Base-by-base conservation (phyloP, 2,329 filamentous ascomycete genomes). In the Tricladium varicosporioides region DNA sequence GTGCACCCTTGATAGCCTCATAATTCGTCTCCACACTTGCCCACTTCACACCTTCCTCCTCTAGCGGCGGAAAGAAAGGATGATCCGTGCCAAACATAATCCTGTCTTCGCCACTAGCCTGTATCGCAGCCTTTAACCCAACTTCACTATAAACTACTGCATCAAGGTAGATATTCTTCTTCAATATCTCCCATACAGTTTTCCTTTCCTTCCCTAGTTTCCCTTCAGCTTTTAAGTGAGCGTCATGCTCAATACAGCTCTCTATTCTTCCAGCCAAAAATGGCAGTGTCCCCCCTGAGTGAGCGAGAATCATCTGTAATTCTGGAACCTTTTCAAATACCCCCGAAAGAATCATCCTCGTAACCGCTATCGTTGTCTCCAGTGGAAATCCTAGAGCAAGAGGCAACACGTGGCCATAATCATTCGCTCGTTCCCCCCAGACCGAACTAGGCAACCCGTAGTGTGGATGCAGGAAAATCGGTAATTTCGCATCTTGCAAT, bases 221-320 rank as follows among this genome's bases (percentile, higher is more conserved):
- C 9, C 86, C 87, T 59, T 85, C 80, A 1, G 79, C 76, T 54
- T 87, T 82, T 42, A 95, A 79, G 68, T 91, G 85, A 0, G 84
- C 87, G 68, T 96, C 92, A 74, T 96, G 92, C 57, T 84, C 72
- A 53, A 96, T 85, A 69, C 92, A 96, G 69, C 88, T 92, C 74
- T 96, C 91, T 51, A 96, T 91, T 27, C 92, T 79, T 0, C 92
- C 92, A 0, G 92, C 92, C 2, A 97, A 76, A 71, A 96, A 96
- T 0, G 92, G 92, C 48, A 97, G 75, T 0, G 92, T 93, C 2
- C 92, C 92, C 1, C 92, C 92, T 19, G 89, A 92, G 73, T 97
- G 92, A 0, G 92, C 92, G 4, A 97, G 78, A 53, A 97, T 77
- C 68, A 97, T 85, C 18, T 84, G 79, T 60, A 97, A 73, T 8